Evolutionary conservation across 2,329 filamentous ascomycete genomes (phyloP).

Genomic region (Fonsecaea pugnacius): DNA sequence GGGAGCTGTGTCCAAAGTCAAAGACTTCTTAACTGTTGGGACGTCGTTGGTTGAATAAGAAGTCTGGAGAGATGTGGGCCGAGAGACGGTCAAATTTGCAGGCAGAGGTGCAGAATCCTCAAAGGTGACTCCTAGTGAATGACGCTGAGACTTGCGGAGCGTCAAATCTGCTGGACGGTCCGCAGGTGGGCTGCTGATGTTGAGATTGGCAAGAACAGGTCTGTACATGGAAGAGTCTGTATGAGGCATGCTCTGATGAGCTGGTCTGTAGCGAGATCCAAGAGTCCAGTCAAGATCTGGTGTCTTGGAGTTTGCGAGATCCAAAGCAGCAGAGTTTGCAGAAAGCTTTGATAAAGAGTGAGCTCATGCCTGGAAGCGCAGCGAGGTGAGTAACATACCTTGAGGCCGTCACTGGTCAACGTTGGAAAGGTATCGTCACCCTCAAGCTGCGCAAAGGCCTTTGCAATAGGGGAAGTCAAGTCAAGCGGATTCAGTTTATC

Average conservation of each 20-base stretch:
- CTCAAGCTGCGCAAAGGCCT: slow-evolving; percentile 70
- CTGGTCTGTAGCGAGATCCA: slow-evolving; percentile 70
- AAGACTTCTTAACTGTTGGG: slow-evolving; percentile 76
- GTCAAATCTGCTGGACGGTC: slow-evolving; percentile 40
- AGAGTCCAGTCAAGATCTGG: slow-evolving; percentile 67
- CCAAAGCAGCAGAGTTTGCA: slow-evolving; percentile 77
- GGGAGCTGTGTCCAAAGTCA: slow-evolving; percentile 51
- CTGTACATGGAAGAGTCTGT: slow-evolving; percentile 54
- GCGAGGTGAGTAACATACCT: slow-evolving; percentile 28
- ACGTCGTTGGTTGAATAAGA: slow-evolving; percentile 92
- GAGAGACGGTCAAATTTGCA: slow-evolving; percentile 50
- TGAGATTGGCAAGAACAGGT: slow-evolving; percentile 42
- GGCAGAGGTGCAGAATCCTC: slow-evolving; percentile 36
- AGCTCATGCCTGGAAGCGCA: slow-evolving; percentile 13
- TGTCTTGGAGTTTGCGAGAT: slow-evolving; percentile 73
- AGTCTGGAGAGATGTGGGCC: slow-evolving; percentile 64
- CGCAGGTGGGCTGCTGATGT: slow-evolving; percentile 40
- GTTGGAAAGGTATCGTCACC: slow-evolving; percentile 87
- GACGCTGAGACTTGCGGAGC: slow-evolving; percentile 48
- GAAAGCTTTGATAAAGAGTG: slow-evolving; percentile 65
- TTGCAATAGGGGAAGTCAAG: slow-evolving; percentile 64
- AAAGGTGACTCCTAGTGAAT: slow-evolving; percentile 51
- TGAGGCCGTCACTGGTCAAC: slow-evolving; percentile 56
- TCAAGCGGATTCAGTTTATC: slow-evolving; percentile 58
- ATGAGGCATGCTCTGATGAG: slow-evolving; percentile 63